Base-by-base conservation (phyloP, 352 stramenopile genomes). In the Blastocystis sp. region DNA sequence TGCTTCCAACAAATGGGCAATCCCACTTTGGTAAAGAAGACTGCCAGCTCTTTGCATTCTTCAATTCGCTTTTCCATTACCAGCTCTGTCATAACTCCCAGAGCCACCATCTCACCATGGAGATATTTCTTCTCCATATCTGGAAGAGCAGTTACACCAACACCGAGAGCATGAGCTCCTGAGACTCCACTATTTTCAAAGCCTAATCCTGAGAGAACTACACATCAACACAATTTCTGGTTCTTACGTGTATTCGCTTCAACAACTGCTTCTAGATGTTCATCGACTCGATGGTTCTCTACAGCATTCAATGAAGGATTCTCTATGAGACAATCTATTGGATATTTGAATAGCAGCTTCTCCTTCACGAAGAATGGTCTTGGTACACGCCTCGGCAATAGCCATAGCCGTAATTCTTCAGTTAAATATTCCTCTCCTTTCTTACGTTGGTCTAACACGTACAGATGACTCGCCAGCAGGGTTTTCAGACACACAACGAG, bases 151-250 rank as follows among this genome's bases (percentile, higher is more conserved):
- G 78, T 89, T 4, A 89, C 51, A 51, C 78, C 78, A 30, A 79
- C 66, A 56, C 78, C 78, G 24, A 89, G n/a, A 27, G 78, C 78
- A 78, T 89, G 78, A 15, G 78, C 78, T 19, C 60, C 78, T 15
- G 60, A 76, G 5, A 89, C 60, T 40, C 78, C 78, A 44, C 78
- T 62, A 78, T 89, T 89, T 35, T 89, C 78, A 89, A 89, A 89
- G 19, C 78, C 78, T 11, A 89, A 53, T 56, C 78, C 78, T n/a
- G 54, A 77, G 30, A 89, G 15, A 51, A 89, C 78, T 89, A 56
- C 9, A 77, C 6, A 53, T 60, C 0, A 57, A 30, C 42, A 11
- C 30, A 5, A 6, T 59, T 57, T 15, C 1, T 0, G 0, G 37
- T 22, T n/a, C 11, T 3, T 33, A 89, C 78, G 33, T 22, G 78